Percentiles rank a stretch among this genome's conserved stretches.
These are phyloP conservation scores for Paraphaeosphaeria sporulosa DNA, from an alignment of 2,329 filamentous ascomycete genomes.

Conservation along the genomic window DNA sequence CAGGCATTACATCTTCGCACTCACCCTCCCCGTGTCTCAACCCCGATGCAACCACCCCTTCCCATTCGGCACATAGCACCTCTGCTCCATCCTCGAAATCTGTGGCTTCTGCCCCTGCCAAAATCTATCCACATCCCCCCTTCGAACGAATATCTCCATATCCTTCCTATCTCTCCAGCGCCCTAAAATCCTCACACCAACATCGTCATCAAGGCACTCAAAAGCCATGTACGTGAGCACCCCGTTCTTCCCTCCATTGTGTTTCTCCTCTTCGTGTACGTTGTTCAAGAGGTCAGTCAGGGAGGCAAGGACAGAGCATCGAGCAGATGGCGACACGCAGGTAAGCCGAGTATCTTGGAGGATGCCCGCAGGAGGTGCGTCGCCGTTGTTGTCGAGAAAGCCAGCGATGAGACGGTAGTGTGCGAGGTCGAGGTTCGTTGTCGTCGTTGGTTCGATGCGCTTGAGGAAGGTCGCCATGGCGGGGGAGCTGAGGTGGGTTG, in stretches of 20 bases:
- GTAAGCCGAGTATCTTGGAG: slow-evolving; percentile 11
- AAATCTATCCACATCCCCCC: slow-evolving; percentile 33
- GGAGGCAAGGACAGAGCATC: neutral
- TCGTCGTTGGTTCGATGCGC: slow-evolving; percentile 34
- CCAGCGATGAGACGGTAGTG: slow-evolving; percentile 41
- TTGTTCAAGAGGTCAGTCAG: neutral
- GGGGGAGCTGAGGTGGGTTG: slow-evolving; percentile 39
- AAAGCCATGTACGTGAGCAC: slow-evolving; percentile 41
- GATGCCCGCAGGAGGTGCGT: slow-evolving; percentile 31
- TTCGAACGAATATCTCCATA: slow-evolving; percentile 33
- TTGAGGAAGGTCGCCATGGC: slow-evolving; percentile 43
- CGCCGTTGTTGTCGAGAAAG: slow-evolving; percentile 37
- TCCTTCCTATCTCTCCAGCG: slow-evolving; percentile 35
- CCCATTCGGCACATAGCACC: slow-evolving; percentile 41
- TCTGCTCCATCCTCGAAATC: slow-evolving; percentile 38
- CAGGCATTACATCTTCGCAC: neutral
- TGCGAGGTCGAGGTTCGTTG: slow-evolving; percentile 45
- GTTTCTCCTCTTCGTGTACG: neutral
- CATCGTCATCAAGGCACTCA: slow-evolving; percentile 38
- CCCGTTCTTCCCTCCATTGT: slow-evolving; percentile 7
- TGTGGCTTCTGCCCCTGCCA: slow-evolving; percentile 38
- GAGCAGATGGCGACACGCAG: neutral
- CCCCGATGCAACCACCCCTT: slow-evolving; percentile 44
- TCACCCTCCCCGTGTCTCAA: neutral
- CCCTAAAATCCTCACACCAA: slow-evolving; percentile 34